phyloP scores from a whole-genome alignment of 106 monocot species.

The Ottelia alismoides region DNA sequence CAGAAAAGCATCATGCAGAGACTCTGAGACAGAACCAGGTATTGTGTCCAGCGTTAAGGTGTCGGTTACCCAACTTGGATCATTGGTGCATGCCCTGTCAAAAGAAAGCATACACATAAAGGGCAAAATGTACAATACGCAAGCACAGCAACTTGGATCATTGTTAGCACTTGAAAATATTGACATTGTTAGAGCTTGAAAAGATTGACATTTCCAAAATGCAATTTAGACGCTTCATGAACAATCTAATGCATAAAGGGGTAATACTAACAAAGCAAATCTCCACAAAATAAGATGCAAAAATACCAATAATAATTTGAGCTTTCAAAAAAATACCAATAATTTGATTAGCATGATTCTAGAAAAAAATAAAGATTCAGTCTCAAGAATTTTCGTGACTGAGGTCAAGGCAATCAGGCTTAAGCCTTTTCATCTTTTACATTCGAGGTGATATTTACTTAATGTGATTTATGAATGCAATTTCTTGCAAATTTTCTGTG shows the following conservation, averaged over 20 bases:
- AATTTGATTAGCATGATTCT: too few species aligned
- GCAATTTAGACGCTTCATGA: not conserved
- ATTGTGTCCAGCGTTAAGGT: constrained; percentile 50
- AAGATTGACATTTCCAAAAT: not conserved
- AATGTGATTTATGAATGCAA: too few species aligned
- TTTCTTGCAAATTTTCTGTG: too few species aligned
- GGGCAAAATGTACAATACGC: not conserved
- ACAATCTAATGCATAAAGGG: not conserved
- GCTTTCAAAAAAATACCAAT: too few species aligned
- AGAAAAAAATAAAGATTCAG: too few species aligned
- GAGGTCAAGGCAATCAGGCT: too few species aligned
- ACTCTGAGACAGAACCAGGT: constrained; percentile 39
- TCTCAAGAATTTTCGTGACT: too few species aligned
- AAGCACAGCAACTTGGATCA: not conserved
- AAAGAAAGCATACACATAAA: not conserved
- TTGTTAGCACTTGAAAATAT: too few species aligned
- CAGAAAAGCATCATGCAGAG: constrained; percentile 19
- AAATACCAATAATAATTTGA: too few species aligned
- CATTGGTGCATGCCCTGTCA: constrained; percentile 76
- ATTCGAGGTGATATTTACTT: too few species aligned
- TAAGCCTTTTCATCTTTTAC: too few species aligned
- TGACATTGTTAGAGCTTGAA: too few species aligned
- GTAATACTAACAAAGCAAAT: not conserved
- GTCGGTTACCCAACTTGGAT: constrained; percentile 64
- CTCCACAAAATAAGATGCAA: not conserved